Evolutionary conservation across 805 yeast genomes (phyloP).

Genomic region (Kodamaea hsintzibuensis): DNA sequence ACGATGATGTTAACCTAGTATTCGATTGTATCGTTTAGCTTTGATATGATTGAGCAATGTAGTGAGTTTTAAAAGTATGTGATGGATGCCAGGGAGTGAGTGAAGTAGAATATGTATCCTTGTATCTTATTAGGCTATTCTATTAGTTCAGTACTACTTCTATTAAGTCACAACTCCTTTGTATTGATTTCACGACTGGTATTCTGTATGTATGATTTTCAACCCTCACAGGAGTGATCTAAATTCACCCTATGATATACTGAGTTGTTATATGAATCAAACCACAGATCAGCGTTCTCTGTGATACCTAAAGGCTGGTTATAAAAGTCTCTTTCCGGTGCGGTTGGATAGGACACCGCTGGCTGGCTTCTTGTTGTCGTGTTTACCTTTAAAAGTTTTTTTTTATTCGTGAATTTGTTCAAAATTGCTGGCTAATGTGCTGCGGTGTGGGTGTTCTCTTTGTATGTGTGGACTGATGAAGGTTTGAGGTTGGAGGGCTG

Average conservation of each 20-base stretch:
- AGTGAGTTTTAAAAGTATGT: neutral
- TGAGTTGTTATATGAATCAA: constrained; percentile 3
- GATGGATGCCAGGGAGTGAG: neutral
- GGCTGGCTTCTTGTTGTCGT: constrained; percentile 2
- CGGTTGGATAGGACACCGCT: constrained; percentile 3
- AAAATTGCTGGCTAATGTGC: constrained; percentile 1
- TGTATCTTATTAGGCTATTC: neutral
- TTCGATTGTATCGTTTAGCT: neutral
- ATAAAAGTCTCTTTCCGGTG: constrained; percentile 1
- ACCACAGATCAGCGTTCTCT: neutral
- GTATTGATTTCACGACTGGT: neutral
- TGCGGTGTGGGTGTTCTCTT: neutral
- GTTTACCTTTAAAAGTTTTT: constrained; percentile 2
- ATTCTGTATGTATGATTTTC: neutral
- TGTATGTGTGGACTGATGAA: neutral
- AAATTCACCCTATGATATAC: constrained; percentile 2
- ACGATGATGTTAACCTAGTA: too few species aligned
- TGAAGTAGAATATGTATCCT: neutral
- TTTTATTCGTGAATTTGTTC: constrained; percentile 1
- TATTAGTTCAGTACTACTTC: neutral
- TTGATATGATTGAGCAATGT: neutral
- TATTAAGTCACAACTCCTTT: neutral
- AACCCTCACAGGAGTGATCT: constrained; percentile 3
- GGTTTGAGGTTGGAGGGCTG: neutral
- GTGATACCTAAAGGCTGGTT: constrained; percentile 2